Conservation (phyloP, 31 red algal genomes). For the Porphyra umbilicalis region DNA sequence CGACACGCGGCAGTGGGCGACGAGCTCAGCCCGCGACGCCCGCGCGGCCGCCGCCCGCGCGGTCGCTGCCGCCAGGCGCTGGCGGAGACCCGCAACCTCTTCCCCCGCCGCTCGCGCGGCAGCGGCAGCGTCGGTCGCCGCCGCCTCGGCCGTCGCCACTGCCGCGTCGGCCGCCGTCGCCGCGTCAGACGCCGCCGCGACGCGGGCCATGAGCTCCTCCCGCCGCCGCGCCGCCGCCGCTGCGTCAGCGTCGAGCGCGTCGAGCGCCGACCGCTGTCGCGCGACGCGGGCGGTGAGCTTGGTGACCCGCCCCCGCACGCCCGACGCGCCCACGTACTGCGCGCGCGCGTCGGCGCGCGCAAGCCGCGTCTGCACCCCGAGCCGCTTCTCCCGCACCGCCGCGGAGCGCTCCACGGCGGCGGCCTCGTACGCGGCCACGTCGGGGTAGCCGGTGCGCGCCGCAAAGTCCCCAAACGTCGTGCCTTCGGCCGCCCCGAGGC, state of each 20-base stretch:
- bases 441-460: constrained; percentile 26
- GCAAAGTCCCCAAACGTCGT: constrained; percentile 68
- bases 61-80: not conserved
- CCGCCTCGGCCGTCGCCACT: not conserved
- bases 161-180: not conserved
- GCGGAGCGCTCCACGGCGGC: constrained; percentile 61
- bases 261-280: not conserved
- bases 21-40: not conserved
- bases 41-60: not conserved
- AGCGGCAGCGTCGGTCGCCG: not conserved
- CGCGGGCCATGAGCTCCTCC: not conserved
- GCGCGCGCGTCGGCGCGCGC: not conserved
- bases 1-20: not conserved
- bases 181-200: not conserved
- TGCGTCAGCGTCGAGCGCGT: not conserved
- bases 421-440: constrained; percentile 60
- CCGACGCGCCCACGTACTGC: not conserved
- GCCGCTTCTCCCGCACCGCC: constrained; percentile 32
- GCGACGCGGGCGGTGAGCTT: not conserved
- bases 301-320: not conserved
- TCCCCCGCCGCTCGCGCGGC: not conserved
- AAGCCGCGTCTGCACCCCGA: constrained; percentile 28
- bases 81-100: not conserved
- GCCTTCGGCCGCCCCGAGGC: constrained; percentile 51
- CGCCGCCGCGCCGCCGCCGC: not conserved